Conservation (phyloP, 306 rosid species). For the Begonia peltatifolia region DNA sequence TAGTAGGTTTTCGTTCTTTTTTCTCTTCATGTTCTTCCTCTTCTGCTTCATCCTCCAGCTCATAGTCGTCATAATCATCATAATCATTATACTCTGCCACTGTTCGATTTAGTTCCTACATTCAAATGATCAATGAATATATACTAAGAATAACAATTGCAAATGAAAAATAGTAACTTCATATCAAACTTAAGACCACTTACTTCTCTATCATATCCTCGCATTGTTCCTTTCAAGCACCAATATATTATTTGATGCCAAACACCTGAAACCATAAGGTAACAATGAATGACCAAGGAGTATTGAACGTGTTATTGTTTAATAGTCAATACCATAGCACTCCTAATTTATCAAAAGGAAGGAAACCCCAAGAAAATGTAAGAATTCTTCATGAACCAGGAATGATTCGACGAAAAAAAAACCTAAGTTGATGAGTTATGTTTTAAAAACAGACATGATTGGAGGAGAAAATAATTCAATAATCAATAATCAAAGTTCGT, state of each 20-base stretch:
- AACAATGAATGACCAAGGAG: too few species aligned
- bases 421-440: too few species aligned
- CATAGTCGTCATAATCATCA: slow-evolving; percentile 40
- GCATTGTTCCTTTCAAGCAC: slow-evolving; percentile 26
- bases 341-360: too few species aligned
- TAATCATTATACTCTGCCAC: slow-evolving; percentile 7
- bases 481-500: too few species aligned
- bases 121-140: not conserved
- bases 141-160: not conserved
- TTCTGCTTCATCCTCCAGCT: slow-evolving; percentile 28
- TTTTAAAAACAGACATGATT: too few species aligned
- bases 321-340: too few species aligned
- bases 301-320: too few species aligned
- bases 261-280: slow-evolving; percentile 9
- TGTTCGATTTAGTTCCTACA: not conserved
- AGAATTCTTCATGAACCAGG: too few species aligned
- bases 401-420: too few species aligned
- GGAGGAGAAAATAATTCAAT: too few species aligned
- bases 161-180: not conserved
- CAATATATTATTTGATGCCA: not conserved
- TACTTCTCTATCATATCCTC: slow-evolving; percentile 49
- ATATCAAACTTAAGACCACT: not conserved
- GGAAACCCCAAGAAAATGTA: not conserved
- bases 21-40: slow-evolving; percentile 35
- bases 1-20: slow-evolving; percentile 43